Evolutionary conservation across 108 stramenopile genomes (phyloP), one percentile per base, ranked within the genome.

Genomic region (Skeletonema grethae): DNA sequence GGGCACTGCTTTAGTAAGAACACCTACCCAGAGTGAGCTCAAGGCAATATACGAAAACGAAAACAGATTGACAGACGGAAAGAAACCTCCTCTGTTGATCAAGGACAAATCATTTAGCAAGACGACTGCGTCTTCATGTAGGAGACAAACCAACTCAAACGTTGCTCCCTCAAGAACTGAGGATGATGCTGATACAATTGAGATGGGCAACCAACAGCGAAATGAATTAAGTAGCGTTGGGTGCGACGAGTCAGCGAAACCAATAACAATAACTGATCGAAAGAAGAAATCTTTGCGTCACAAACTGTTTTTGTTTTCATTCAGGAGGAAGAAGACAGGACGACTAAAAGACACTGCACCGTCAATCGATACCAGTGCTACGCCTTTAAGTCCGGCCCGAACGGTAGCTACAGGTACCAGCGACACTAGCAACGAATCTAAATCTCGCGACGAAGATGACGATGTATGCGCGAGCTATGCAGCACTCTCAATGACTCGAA

Each of bases 21-120:
- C 50, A 53, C 50, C 50, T 22, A n/a, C 50, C 20, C 50, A 53
- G 9, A n/a, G n/a, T 53, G 50, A 53, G 50, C 50, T 53, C 8
- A 53, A n/a, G 50, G 50, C 50, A 53, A 53, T 53, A 7, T 53
- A 53, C 22, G 22, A 53, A 53, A 53, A 53, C 7, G 50, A 53
- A 53, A 53, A 22, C 50, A 22, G 22, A 0, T 1, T 16, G 1
- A n/a, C 1, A n/a, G 20, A 22, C 5, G 18, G 18, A 11, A 48
- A 11, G 18, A 48, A 48, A 18, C 46, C 46, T 20, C 15, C 18
- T 48, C n/a, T 20, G 5, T 5, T 20, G n/a, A 18, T n/a, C 46
- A 48, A 48, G 46, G 46, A 11, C 46, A 48, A 48, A 18, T 46
- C 46, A n/a, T 46, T 46, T 18, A 46, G 16, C 46, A 46, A 4